These are phyloP conservation scores for Nepenthes alata DNA, from an alignment of 179 eudicot species.

Conservation along the genomic window DNA sequence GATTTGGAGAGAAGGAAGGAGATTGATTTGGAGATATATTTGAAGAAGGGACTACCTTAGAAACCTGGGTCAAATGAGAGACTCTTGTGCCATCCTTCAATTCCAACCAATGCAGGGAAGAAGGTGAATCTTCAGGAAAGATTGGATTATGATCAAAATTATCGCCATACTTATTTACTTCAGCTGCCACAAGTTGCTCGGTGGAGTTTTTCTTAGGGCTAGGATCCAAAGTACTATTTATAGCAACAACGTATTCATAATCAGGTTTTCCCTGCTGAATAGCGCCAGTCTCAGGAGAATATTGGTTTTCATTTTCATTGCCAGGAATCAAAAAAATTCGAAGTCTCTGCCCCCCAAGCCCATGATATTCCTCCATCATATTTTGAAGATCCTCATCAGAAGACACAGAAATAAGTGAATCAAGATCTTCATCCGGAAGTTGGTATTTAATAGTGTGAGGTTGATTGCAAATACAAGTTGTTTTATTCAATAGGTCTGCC, in stretches of 20 bases:
- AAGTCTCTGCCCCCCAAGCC: slow-evolving; percentile 59
- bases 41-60: slow-evolving; percentile 21
- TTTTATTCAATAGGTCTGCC: slow-evolving; percentile 48
- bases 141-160: slow-evolving; percentile 33
- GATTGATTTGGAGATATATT: slow-evolving; percentile 30
- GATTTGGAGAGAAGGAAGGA: slow-evolving; percentile 37
- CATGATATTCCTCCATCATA: slow-evolving; percentile 87
- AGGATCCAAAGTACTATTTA: slow-evolving; percentile 55
- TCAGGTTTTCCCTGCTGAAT: slow-evolving; percentile 44
- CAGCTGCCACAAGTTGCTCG: slow-evolving; percentile 35
- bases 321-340: slow-evolving; percentile 55
- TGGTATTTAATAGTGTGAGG: slow-evolving; percentile 71
- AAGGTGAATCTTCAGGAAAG: slow-evolving; percentile 38
- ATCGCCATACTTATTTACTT: slow-evolving; percentile 19
- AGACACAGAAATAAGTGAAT: slow-evolving; percentile 88
- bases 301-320: slow-evolving; percentile 39
- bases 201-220: slow-evolving; percentile 39
- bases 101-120: slow-evolving; percentile 30
- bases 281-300: slow-evolving; percentile 29
- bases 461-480: slow-evolving; percentile 51
- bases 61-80: slow-evolving; percentile 19
- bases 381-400: slow-evolving; percentile 78
- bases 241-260: slow-evolving; percentile 75
- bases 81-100: slow-evolving; percentile 24
- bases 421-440: slow-evolving; percentile 89